Percentiles rank a stretch among this genome's conserved stretches.
These are phyloP conservation scores for Xanthoconium purpureum DNA, from an alignment of 768 basidiomycete species.

Conservation along the genomic window DNA sequence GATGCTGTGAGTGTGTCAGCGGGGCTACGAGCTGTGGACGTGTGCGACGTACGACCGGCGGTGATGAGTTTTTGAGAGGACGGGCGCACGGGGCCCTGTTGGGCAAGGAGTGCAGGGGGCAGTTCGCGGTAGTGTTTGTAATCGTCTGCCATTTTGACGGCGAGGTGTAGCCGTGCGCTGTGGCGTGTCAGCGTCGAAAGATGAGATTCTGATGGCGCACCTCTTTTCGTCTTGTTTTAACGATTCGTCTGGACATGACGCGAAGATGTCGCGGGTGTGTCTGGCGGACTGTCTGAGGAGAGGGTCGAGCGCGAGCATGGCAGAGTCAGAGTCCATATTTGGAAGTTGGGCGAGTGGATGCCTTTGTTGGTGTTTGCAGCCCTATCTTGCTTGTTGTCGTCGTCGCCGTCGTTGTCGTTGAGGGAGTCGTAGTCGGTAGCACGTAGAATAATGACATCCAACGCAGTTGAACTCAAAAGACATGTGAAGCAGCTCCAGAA, in stretches of 20 bases:
- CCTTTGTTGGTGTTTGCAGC: conserved; percentile 16
- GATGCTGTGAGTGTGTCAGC: conserved; percentile 26
- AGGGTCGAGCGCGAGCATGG: conserved; percentile 60
- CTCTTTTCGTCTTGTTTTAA: conserved; percentile 66
- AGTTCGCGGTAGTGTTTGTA: conserved; percentile 84
- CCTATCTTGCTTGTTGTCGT: neutral
- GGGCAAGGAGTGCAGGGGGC: conserved; percentile 73
- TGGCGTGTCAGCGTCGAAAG: neutral
- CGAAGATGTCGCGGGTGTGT: conserved; percentile 70
- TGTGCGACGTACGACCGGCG: conserved; percentile 53
- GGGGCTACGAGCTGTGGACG: neutral
- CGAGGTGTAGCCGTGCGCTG: conserved; percentile 64
- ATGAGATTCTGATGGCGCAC: conserved; percentile 33
- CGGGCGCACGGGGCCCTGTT: conserved; percentile 76
- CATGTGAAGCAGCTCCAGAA: conserved; percentile 77
- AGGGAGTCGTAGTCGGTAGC: conserved; percentile 14
- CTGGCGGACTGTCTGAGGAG: conserved; percentile 64
- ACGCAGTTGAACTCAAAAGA: conserved; percentile 65
- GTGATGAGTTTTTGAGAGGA: conserved; percentile 63
- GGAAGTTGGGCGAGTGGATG: neutral
- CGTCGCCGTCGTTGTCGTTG: neutral
- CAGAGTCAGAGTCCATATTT: neutral
- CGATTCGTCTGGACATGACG: conserved; percentile 58
- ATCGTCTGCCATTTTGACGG: conserved; percentile 87
- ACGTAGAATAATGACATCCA: conserved; percentile 32